These are phyloP conservation scores for rapeseed (Brassica napus) DNA, from an alignment of 345 rosid genomes.

Conservation along the genomic window DNA sequence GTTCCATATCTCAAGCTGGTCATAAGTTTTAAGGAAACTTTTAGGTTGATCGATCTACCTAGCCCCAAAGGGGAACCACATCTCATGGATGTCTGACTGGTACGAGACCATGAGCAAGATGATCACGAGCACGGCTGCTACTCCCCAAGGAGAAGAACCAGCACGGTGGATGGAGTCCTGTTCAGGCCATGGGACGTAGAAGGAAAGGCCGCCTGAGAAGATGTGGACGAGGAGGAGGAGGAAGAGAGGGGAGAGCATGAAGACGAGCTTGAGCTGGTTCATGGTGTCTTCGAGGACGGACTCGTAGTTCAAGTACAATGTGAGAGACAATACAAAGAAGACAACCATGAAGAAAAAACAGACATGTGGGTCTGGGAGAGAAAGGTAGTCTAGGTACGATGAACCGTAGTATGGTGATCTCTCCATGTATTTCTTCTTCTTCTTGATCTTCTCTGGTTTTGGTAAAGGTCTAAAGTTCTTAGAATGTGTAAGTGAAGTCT, in stretches of 20 bases:
- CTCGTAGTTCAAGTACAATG: conserved; percentile 62
- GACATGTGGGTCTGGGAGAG: conserved; percentile 46
- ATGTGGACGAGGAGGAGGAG: conserved; percentile 48
- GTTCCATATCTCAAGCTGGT: conserved; percentile 17
- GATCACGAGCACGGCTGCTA: conserved; percentile 51
- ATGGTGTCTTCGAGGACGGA: conserved; percentile 49
- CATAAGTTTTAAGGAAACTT: background rate
- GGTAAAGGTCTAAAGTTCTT: background rate
- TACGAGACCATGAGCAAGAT: conserved; percentile 57
- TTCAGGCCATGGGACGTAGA: conserved; percentile 46
- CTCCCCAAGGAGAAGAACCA: conserved; percentile 66
- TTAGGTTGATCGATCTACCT: conserved; percentile 20
- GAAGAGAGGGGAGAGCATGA: conserved; percentile 49
- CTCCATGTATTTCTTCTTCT: conserved; percentile 34
- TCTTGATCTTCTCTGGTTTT: conserved; percentile 30
- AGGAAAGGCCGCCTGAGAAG: conserved; percentile 44
- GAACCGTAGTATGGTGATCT: conserved; percentile 42
- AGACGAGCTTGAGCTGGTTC: conserved; percentile 50
- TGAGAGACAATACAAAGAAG: conserved; percentile 42
- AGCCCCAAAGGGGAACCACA: conserved; percentile 56
- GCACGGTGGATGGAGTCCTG: conserved; percentile 53
- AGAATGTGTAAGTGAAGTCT: conserved; percentile 25
- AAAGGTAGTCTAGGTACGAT: conserved; percentile 39
- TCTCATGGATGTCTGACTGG: conserved; percentile 58
- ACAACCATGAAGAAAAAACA: conserved; percentile 52